Evolutionary conservation across 495 filamentous ascomycete genomes (phyloP).

Genomic region (Terfezia claveryi): DNA sequence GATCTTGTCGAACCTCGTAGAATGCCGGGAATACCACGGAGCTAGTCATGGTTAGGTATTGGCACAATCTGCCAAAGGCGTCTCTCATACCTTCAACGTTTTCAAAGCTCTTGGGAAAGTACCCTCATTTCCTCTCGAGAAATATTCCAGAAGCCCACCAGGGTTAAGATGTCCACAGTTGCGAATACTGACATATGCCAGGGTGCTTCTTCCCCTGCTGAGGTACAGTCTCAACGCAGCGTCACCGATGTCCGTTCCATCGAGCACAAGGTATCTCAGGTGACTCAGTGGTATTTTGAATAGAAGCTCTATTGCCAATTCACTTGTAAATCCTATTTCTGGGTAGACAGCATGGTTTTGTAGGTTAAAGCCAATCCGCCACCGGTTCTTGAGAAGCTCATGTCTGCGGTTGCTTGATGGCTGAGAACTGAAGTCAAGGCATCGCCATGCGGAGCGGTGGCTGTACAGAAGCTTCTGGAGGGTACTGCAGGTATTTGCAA

Average conservation of each 20-base stretch:
- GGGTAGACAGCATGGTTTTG: background rate
- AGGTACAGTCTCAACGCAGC: background rate
- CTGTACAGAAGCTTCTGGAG: background rate
- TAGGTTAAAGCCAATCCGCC: background rate
- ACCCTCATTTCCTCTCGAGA: background rate
- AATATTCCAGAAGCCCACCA: background rate
- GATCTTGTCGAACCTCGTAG: background rate
- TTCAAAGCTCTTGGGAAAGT: background rate
- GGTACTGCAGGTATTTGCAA: background rate
- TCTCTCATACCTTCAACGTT: background rate
- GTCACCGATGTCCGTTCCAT: background rate
- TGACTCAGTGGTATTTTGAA: background rate
- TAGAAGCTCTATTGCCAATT: background rate
- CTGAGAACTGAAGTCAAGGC: background rate
- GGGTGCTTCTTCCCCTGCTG: background rate
- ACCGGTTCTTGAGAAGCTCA: background rate
- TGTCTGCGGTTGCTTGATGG: background rate
- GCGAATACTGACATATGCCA: background rate
- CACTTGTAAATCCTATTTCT: background rate
- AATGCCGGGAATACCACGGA: background rate
- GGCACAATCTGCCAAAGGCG: background rate
- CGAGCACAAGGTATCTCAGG: background rate
- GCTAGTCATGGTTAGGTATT: background rate
- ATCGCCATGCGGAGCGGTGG: background rate
- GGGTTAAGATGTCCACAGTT: background rate